Conservation (phyloP, 345 rosid species). For the Heritiera fomes region DNA sequence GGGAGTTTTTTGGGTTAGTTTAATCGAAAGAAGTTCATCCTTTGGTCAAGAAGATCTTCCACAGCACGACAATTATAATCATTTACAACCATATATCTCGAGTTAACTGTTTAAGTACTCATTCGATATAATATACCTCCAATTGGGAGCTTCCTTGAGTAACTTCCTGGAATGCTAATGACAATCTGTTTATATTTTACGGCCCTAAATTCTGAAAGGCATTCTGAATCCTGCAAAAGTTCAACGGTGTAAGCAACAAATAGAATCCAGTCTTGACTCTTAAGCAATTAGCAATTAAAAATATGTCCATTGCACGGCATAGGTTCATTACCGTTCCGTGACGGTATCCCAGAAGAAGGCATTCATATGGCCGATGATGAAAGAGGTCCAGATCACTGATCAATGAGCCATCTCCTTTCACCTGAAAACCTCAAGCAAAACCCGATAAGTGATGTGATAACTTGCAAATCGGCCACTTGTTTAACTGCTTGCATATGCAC, state of each 20-base stretch:
- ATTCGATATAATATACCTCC: conserved; percentile 50
- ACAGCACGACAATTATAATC: background rate
- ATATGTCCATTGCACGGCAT: background rate
- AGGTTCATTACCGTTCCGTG: conserved; percentile 51
- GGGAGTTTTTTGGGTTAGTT: background rate
- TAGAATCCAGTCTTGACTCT: background rate
- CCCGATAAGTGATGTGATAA: conserved; percentile 22
- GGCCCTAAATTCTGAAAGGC: conserved; percentile 31
- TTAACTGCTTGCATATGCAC: conserved; percentile 18
- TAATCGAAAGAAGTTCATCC: conserved; percentile 3
- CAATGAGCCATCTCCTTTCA: conserved; percentile 76
- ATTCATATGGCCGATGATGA: conserved; percentile 94
- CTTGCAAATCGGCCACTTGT: conserved; percentile 16
- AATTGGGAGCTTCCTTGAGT: conserved; percentile 82
- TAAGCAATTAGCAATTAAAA: background rate
- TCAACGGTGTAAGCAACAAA: conserved; percentile 21
- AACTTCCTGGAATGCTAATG: conserved; percentile 76
- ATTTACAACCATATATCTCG: background rate
- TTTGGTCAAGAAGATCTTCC: background rate
- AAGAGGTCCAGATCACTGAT: conserved; percentile 72
- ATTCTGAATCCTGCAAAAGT: conserved; percentile 42
- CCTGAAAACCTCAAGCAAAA: conserved; percentile 42
- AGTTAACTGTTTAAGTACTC: background rate
- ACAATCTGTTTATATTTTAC: conserved; percentile 47
- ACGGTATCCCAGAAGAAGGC: conserved; percentile 72